Base-by-base conservation (phyloP, 805 yeast species). In the Jamesozyma spencerorum region DNA sequence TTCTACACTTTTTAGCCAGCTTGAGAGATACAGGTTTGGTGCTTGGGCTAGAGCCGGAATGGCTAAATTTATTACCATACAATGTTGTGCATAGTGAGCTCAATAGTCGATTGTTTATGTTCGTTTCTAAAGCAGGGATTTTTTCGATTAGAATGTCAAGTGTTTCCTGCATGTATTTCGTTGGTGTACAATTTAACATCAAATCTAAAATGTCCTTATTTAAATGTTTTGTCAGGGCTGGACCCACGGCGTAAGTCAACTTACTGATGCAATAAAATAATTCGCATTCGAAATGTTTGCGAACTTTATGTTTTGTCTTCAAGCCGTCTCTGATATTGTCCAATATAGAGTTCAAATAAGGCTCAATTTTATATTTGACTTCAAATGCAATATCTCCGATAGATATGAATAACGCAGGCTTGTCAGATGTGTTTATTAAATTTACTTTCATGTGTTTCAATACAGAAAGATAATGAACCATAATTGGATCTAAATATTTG, bases 191-290 rank as follows among this genome's bases (percentile, higher is more conserved):
- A 36, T 80, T 74, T 50, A 90, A 71, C 64, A 90, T 74, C 62
- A 84, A 70, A 48, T 82, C 88, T 38, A 90, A 64, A 18, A 90
- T 71, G 52, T 85, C 94, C 46, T 81, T 74, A 47, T 86, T 88
- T 41, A 92, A 65, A 57, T 85, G 87, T 55, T 90, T 92, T 0
- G 96, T 85, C 41, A 90, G 67, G 0, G 95, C 94, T 11, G 95
- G 94, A 0, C 97, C 97, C 13, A 90, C 85, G 0, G 97, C 90
- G 19, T 73, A 72, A 0, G 96, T 88, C 29, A 92, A 64, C 62
- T 85, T 83, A 0, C 94, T 85, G 34, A 90, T 71, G 57, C 97
- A 92, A 50, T 83, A 85, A 53, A 88, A 90, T 17, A 90, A 75
- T 1, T 95, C 87, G 0, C 85, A 81, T 48, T 85, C 94, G 34